Conservation (phyloP, 768 basidiomycete species). For the Mycena filopes region DNA sequence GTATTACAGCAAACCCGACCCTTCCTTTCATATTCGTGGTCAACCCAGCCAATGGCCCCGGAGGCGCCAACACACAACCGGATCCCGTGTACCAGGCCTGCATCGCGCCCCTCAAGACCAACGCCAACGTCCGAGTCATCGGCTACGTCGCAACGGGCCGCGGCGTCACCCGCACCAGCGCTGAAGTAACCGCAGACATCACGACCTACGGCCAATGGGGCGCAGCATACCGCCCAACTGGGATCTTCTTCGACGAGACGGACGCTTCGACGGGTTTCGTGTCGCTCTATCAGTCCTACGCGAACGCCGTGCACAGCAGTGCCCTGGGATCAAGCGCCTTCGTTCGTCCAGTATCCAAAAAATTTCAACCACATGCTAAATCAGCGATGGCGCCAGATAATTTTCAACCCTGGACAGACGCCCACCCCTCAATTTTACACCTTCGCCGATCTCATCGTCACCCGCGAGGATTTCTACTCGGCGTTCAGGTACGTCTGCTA, state of each 20-base stretch:
- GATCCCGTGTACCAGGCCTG: slow-evolving; percentile 44
- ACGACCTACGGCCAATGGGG: slow-evolving; percentile 45
- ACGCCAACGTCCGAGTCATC: slow-evolving; percentile 41
- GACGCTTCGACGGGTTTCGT: slow-evolving; percentile 32
- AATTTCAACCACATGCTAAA: too few relatives aligned
- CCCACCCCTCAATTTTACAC: slow-evolving; percentile 33
- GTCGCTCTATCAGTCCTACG: slow-evolving; percentile 38
- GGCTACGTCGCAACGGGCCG: slow-evolving; percentile 46
- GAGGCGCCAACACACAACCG: slow-evolving; percentile 38
- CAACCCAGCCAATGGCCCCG: slow-evolving; percentile 47
- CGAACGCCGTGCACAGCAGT: slow-evolving; percentile 27
- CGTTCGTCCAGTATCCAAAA: not conserved
- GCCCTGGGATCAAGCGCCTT: not conserved
- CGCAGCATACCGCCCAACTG: slow-evolving; percentile 41
- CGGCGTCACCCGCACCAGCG: slow-evolving; percentile 33
- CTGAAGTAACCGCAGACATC: slow-evolving; percentile 41
- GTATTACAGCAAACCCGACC: slow-evolving; percentile 40
- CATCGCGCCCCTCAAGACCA: slow-evolving; percentile 33
- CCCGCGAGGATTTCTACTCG: slow-evolving; percentile 40
- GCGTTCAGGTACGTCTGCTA: slow-evolving; percentile 44
- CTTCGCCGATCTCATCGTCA: slow-evolving; percentile 44
- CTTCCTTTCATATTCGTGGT: slow-evolving; percentile 44
- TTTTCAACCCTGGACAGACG: slow-evolving; percentile 43
- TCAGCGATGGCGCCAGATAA: slow-evolving; percentile 29
- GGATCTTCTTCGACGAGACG: slow-evolving; percentile 52